Base-by-base conservation (phyloP, 148 eudicot species). In the Mesembryanthemum crystallinum region DNA sequence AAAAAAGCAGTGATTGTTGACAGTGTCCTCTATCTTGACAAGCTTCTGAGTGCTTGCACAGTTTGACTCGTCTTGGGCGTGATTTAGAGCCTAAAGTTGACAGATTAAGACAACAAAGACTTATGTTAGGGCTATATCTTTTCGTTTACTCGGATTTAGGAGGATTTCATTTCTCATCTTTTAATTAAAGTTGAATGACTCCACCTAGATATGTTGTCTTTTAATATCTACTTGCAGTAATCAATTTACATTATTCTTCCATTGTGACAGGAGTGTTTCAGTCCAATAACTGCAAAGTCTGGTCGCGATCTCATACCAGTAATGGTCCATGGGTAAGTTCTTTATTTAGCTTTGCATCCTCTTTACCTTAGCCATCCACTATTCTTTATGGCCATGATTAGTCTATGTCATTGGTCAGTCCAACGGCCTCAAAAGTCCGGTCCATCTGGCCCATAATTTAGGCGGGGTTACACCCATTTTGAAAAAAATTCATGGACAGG, bases 261-360 rank as follows among this genome's bases (percentile, higher is more conserved):
- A 73, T 80, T 65, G 57, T 73, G 45, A 51, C 89, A 95, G 99
- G 99, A 92, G 74, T 87, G 96, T 77, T 95, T 95, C 78, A 92
- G 89, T 82, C 97, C 99, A 71, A 92, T 95, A 85, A 86, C 88
- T 74, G 89, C 96, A 52, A 85, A 68, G 73, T 88, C 85, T 79
- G 97, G 97, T 45, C 91, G 96, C 69, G 98, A 95, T 82, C 86
- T 95, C 18, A 95, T 95, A 79, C 99, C 99, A 73, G 88, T 95
- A 24, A 95, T 95, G 99, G 99, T 95, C 65, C 88, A 92, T 75
- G 99, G 94, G 96, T 95, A 81, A 86, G 92, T 67, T 72, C 65
- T 61, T 71, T 42, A 3, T 37, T 7, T 82, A 18, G 25, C 33
- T 23, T 52, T 52, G 17, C 23, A 57, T 57, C 61, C 27, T 57